Percentiles rank a stretch among this genome's conserved stretches.
Conservation (phyloP, 345 rosid species). For the Raphanus raphanistrum region DNA sequence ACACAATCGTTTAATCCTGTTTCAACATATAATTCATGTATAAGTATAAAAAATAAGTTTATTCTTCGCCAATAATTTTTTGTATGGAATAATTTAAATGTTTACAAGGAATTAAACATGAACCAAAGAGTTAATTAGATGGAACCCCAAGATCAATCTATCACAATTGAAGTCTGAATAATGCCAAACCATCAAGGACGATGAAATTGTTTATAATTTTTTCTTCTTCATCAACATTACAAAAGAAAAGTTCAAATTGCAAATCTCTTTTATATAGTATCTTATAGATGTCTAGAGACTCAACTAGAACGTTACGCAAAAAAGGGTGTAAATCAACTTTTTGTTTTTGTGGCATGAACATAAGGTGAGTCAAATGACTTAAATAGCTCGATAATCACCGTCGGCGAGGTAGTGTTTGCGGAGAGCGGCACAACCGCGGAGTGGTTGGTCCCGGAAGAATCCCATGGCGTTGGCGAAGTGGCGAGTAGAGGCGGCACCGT, state of each 20-base stretch:
- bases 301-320: background rate
- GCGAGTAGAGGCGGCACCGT: slow-evolving; percentile 53
- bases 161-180: background rate
- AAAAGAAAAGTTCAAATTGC: background rate
- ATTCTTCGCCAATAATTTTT: too few species aligned
- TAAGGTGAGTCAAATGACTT: slow-evolving; percentile 15
- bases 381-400: slow-evolving; percentile 37
- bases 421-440: slow-evolving; percentile 50
- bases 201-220: background rate
- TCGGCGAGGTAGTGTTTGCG: slow-evolving; percentile 42
- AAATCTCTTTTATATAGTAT: background rate
- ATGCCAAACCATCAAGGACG: background rate
- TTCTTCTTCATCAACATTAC: background rate
- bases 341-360: background rate
- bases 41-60: too few species aligned
- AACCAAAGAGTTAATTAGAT: background rate
- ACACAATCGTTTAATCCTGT: too few species aligned
- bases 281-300: slow-evolving; percentile 10
- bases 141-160: background rate
- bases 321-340: too few species aligned
- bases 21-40: too few species aligned
- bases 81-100: background rate
- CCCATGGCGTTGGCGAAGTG: slow-evolving; percentile 70
- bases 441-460: slow-evolving; percentile 44
- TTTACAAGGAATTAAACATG: background rate